Conservation (phyloP, 2,329 filamentous ascomycete genomes). For the Fusarium sp. region DNA sequence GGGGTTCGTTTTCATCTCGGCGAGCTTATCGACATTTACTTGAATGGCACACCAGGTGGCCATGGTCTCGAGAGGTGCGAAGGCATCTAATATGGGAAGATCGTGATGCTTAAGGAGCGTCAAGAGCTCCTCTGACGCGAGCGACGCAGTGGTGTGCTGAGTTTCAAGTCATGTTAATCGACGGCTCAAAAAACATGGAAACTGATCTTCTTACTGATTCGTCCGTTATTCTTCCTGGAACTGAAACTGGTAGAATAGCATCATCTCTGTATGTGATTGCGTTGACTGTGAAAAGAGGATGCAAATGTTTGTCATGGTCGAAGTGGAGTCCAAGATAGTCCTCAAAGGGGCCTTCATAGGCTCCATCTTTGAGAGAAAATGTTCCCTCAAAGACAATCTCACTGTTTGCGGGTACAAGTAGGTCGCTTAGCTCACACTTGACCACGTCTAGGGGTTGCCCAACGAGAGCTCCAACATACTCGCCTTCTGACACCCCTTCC, state of each 20-base stretch:
- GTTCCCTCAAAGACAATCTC: constrained; percentile 64
- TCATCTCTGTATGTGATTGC: constrained; percentile 26
- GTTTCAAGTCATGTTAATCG: not conserved
- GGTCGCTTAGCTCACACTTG: constrained; percentile 61
- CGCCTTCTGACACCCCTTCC: constrained; percentile 53
- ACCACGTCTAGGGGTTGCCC: constrained; percentile 58
- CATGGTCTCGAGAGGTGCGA: constrained; percentile 57
- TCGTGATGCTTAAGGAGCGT: constrained; percentile 30
- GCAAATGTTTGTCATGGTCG: not conserved
- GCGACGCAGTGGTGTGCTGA: not conserved
- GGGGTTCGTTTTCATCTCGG: constrained; percentile 44
- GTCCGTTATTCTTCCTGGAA: constrained; percentile 14
- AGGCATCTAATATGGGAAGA: constrained; percentile 56
- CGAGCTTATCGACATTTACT: constrained; percentile 66
- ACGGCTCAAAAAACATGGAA: not conserved
- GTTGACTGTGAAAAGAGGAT: constrained; percentile 20
- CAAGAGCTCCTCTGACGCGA: constrained; percentile 2
- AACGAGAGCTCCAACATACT: constrained; percentile 58
- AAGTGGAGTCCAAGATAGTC: constrained; percentile 31
- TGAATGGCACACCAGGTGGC: constrained; percentile 63
- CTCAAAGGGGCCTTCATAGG: constrained; percentile 60
- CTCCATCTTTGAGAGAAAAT: constrained; percentile 46
- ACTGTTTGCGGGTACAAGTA: constrained; percentile 58
- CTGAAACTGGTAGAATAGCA: constrained; percentile 25
- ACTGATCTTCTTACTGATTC: constrained; percentile 3